Base-by-base conservation (phyloP, 2,329 filamentous ascomycete species). In the Fonsecaea nubica region DNA sequence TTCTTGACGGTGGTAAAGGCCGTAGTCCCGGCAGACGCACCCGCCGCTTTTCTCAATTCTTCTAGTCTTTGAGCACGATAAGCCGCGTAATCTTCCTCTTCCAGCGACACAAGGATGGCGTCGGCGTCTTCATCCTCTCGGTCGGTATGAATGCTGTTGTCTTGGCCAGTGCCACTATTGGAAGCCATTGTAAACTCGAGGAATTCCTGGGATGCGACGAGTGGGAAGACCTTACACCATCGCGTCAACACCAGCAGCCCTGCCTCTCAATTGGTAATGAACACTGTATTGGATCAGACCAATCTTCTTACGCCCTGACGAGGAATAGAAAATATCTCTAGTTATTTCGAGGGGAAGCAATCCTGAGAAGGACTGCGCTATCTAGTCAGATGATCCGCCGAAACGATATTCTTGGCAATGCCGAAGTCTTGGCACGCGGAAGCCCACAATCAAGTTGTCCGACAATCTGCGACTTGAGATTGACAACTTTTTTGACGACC, bases 91-190 rank as follows among this genome's bases (percentile, higher is more conserved):
- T 87, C 83, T 75, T 83, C 80, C 48, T 78, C 75, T 72, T 83
- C 81, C 54, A 89, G 82, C 62, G 83, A 81, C 40, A 84, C 84
- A 70, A 89, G 85, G 62, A 89, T 81, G 54, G 84, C 85, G 72
- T 88, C 87, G 74, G 87, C 84, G 74, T 87, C 84, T 68, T 84
- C 82, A 4, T 81, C 81, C 69, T 84, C 83, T 67, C 79, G 65
- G 77, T 67, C 56, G 9, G 36, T 21, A 12, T 61, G 18, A 9
- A 8, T 12, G 9, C 30, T 21, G 52, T 6, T 52, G 21, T 42
- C 40, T 48, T 62, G n/a, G 50, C 50, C 59, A 12, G 13, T 45
- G 59, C 21, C 36, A 30, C 32, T 56, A 10, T 35, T 36, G 13
- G 25, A 30, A 13, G 18, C 60, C 60, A 62, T 62, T 7, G 2